Conservation (phyloP, 2,329 filamentous ascomycete species). For the Venturia carpophila region DNA sequence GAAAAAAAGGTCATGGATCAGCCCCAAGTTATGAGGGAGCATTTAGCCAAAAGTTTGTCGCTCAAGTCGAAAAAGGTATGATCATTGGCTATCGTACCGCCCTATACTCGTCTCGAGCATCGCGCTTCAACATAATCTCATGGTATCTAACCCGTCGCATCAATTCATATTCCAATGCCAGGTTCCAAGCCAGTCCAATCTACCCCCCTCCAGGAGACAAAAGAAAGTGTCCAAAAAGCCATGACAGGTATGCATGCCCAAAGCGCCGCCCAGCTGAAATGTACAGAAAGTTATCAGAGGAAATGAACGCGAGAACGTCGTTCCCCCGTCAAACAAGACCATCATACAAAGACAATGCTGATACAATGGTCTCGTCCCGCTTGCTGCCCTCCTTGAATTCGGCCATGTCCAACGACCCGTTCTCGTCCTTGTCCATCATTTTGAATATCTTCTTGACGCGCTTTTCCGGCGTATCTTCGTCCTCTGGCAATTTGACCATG, state of each 20-base stretch:
- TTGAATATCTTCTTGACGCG: conserved; percentile 95
- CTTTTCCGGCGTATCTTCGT: conserved; percentile 98
- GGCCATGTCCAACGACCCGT: conserved; percentile 90
- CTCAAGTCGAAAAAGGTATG: neutral
- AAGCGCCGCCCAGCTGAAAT: conserved; percentile 8
- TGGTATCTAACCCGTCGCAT: conserved; percentile 6
- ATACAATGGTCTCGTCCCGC: conserved; percentile 97
- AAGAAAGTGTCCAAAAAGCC: conserved; percentile 3
- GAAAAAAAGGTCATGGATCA: no score
- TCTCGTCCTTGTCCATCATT: conserved; percentile 99
- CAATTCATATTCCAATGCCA: conserved; percentile 4
- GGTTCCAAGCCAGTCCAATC: conserved; percentile 2
- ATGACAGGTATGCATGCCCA: neutral
- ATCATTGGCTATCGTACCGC: conserved; percentile 4
- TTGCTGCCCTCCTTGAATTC: conserved; percentile 99
- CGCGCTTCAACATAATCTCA: conserved; percentile 3
- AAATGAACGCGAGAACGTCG: neutral
- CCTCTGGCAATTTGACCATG: conserved; percentile 97
- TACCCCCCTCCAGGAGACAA: conserved; percentile 9
- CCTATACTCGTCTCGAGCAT: neutral
- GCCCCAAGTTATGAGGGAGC: neutral
- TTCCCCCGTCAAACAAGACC: conserved; percentile 61
- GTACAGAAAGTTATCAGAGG: conserved; percentile 1
- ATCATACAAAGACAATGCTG: conserved; percentile 90
- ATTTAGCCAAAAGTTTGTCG: neutral